Evolutionary conservation across 2,329 filamentous ascomycete species (phyloP), one percentile per base, ranked within the genome.

Genomic region (Xylariales sp.): DNA sequence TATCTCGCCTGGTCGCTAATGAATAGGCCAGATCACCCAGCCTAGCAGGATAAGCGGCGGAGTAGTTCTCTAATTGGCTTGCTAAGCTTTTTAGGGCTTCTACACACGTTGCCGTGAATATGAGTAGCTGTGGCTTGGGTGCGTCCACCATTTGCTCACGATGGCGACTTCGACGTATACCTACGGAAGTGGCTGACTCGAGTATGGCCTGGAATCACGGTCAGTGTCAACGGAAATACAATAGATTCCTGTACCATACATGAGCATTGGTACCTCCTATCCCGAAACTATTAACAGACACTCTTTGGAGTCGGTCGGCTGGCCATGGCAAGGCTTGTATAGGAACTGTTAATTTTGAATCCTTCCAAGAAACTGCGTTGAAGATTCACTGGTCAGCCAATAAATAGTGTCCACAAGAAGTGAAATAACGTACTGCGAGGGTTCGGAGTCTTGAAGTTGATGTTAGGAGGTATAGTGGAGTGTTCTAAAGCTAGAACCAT

Each of bases 401-500:
- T 27, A 38, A 2, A 59, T 31, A 0, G 50, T 51, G 28, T 50
- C 49, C 11, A 58, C 29, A n/a, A 27, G 49, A 9, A 54, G 48
- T 0, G n/a, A 62, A 63, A 2, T n/a, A 53, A 52, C 55, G 16
- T 18, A 12, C 3, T 28, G n/a, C 18, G 27, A 3, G 36, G 36
- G 3, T 38, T 25, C 9, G 9, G 21, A 16, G 15, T n/a, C 32
- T 5, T 10, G 32, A 16, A 35, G 10, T 38, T 38, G 36, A 38
- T 38, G 18, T 60, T 67, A 0, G 64, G 65, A 0, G 62, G 66
- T 9, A 70, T 69, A 3, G 46, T 56, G 1, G 49, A 49, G 5
- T 63, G 53, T 43, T 73, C 68, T 1, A 72, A 43, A 0, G 61
- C 59, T 10, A 73, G 36, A 2, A 66, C 51, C 11, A 55, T 54